These are phyloP conservation scores for Cyclotella sp. DNA, from an alignment of 108 stramenopile species.

Conservation along the genomic window DNA sequence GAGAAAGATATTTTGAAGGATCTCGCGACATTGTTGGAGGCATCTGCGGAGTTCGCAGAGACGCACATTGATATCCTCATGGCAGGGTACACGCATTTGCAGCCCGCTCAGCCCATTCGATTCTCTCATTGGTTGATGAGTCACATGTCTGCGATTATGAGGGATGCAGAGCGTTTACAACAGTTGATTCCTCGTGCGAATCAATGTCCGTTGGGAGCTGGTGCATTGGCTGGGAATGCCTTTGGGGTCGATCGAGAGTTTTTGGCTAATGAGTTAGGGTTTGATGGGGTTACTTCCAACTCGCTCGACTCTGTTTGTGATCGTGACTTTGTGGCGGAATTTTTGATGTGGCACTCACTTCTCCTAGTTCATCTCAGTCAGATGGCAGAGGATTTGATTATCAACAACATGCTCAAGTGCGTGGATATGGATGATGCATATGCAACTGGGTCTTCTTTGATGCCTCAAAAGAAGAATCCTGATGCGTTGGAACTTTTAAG, in stretches of 20 bases:
- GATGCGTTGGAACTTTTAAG: slow-evolving; percentile 98
- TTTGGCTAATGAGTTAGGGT: slow-evolving; percentile 92
- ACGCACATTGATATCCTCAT: slow-evolving; percentile 93
- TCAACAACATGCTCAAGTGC: slow-evolving; percentile 91
- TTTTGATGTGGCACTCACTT: slow-evolving; percentile 96
- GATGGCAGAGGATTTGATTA: slow-evolving; percentile 98
- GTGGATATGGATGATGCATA: slow-evolving; percentile 97
- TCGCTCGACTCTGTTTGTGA: slow-evolving; percentile 97
- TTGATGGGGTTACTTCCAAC: slow-evolving; percentile 93
- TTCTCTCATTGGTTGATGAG: slow-evolving; percentile 97
- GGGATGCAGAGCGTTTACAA: slow-evolving; percentile 94
- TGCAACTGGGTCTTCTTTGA: slow-evolving; percentile 97
- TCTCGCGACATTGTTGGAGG: slow-evolving; percentile 75
- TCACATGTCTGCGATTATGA: slow-evolving; percentile 89
- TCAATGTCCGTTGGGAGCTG: slow-evolving; percentile 94
- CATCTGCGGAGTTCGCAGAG: slow-evolving; percentile 74
- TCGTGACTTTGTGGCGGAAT: slow-evolving; percentile 99
- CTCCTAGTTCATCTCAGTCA: slow-evolving; percentile 94
- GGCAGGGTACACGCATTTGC: slow-evolving; percentile 99
- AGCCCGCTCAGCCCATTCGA: slow-evolving; percentile 98
- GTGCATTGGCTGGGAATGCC: slow-evolving; percentile 98
- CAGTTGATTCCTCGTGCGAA: slow-evolving; percentile 92
- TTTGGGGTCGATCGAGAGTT: slow-evolving; percentile 97
- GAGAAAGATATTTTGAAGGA: slow-evolving; percentile 83
- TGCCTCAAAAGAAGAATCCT: slow-evolving; percentile 99